Conservation (phyloP, 257 asterid species). For the Fraxinus anomala region DNA sequence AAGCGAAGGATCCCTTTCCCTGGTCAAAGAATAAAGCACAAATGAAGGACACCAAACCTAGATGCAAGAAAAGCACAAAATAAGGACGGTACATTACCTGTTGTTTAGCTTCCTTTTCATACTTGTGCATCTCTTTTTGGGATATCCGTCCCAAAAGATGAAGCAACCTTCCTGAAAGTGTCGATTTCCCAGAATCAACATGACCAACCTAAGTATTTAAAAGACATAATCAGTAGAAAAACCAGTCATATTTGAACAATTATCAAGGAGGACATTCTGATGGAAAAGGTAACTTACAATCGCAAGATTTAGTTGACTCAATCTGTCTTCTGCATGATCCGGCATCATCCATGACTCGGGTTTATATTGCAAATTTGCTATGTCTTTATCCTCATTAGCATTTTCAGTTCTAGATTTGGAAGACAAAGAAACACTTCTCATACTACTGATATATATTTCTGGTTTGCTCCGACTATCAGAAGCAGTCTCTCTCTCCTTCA, state of each 20-base stretch:
- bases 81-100: conserved; percentile 42
- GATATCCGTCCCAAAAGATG: conserved; percentile 84
- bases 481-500: conserved; percentile 39
- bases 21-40: conserved; percentile 40
- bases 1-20: conserved; percentile 98
- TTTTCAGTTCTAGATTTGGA: conserved; percentile 51
- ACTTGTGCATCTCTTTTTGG: conserved; percentile 79
- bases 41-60: conserved; percentile 19
- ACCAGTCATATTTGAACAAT: conserved; percentile 5
- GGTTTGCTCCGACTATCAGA: conserved; percentile 40
- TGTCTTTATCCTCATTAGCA: conserved; percentile 37
- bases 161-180: conserved; percentile 95
- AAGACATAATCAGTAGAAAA: conserved; percentile 12
- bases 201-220: conserved; percentile 79
- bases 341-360: conserved; percentile 81
- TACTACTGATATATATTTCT: conserved; percentile 32
- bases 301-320: conserved; percentile 88
- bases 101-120: conserved; percentile 86
- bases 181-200: conserved; percentile 99
- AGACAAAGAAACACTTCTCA: conserved; percentile 45
- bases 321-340: conserved; percentile 47
- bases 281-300: conserved; percentile 53
- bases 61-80: conserved; percentile 21
- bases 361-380: conserved; percentile 47
- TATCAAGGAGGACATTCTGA: neutral